Percentiles rank a stretch among this genome's conserved stretches.
Evolutionary conservation across 345 rosid genomes (phyloP).

Genomic region (Gossypium arboreum): DNA sequence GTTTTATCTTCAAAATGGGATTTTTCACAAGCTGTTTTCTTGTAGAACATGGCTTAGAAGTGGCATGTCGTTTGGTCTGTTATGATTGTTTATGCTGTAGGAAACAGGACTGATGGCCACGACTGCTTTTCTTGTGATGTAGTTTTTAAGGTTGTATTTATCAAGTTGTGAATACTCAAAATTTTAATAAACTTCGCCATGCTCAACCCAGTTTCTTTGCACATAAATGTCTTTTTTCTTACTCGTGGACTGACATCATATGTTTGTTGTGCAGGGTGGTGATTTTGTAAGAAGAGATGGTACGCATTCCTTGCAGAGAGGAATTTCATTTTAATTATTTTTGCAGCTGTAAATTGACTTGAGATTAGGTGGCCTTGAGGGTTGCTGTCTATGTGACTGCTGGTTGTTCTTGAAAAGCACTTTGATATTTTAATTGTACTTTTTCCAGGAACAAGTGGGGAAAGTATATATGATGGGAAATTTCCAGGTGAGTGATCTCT

Average conservation of each 20-base stretch:
- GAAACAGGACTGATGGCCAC: slow-evolving; percentile 92
- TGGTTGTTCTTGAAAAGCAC: not conserved
- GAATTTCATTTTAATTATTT: not conserved
- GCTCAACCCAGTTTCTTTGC: slow-evolving; percentile 28
- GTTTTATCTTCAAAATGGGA: slow-evolving; percentile 27
- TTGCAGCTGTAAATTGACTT: not conserved
- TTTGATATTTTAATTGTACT: slow-evolving; percentile 3
- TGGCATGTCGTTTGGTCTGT: slow-evolving; percentile 73
- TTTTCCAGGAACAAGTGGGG: slow-evolving; percentile 79
- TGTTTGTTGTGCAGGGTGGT: slow-evolving; percentile 73
- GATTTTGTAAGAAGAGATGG: slow-evolving; percentile 93
- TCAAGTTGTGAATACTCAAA: slow-evolving; percentile 59
- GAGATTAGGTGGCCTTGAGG: not conserved
- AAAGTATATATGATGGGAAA: slow-evolving; percentile 76
- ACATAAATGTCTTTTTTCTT: not conserved
- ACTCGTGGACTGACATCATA: slow-evolving; percentile 29
- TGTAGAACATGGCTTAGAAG: slow-evolving; percentile 55
- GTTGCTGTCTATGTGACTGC: not conserved
- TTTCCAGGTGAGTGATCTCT: slow-evolving; percentile 70
- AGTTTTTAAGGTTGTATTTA: slow-evolving; percentile 97
- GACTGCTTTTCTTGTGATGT: slow-evolving; percentile 97
- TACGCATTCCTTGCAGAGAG: slow-evolving; percentile 30
- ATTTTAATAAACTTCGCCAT: slow-evolving; percentile 41
- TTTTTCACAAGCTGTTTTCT: slow-evolving; percentile 28
- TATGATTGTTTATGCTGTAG: slow-evolving; percentile 95